Evolutionary conservation across 164 flowering plant species (phyloP), one percentile per base, ranked within the genome.

Genomic region (Tinospora cordifolia): DNA sequence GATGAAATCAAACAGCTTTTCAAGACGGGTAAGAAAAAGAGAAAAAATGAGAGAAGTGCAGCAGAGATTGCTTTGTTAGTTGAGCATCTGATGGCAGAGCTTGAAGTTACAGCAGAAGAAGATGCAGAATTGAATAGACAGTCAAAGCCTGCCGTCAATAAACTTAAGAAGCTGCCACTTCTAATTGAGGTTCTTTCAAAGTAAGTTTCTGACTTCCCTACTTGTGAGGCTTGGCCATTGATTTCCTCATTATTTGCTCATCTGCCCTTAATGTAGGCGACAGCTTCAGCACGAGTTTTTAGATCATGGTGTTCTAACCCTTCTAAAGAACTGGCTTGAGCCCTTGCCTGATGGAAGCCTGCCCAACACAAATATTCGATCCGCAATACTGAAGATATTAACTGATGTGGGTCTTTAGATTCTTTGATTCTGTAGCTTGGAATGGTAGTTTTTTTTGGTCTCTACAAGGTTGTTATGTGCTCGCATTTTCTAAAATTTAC

Each of bases 271-370:
- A 11, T 83, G 63, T 81, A 94, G 98, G 88, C 90, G 84, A 76
- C 98, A 92, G 69, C 92, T 93, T 39, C 98, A 93, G 74, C 86
- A 77, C 40, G 98, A 93, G 78, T 93, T 93, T 77, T 71, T 93
- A 62, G 98, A 93, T 80, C 98, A 89, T 81, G 97, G 97, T 72
- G 95, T 93, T 3, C 73, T 93, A 64, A 86, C 87, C 34, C 82
- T 89, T 51, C 60, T 91, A 41, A 93, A 88, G 79, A 89, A 84
- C 69, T 93, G 98, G 98, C 96, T 93, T 36, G 98, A 93, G 75
- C 98, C 96, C 65, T 87, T 93, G 36, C 98, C 98, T 1, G 98
- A 93, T 86, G 96, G 96, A 72, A 91, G 98, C 84, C 83, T 93
- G 59, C 98, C 98, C 14, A 91, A 90, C 72, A 91, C 87, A 64